Conservation (phyloP, 192 early-diverging fungal species). For the Jimgerdemannia flammicorona region DNA sequence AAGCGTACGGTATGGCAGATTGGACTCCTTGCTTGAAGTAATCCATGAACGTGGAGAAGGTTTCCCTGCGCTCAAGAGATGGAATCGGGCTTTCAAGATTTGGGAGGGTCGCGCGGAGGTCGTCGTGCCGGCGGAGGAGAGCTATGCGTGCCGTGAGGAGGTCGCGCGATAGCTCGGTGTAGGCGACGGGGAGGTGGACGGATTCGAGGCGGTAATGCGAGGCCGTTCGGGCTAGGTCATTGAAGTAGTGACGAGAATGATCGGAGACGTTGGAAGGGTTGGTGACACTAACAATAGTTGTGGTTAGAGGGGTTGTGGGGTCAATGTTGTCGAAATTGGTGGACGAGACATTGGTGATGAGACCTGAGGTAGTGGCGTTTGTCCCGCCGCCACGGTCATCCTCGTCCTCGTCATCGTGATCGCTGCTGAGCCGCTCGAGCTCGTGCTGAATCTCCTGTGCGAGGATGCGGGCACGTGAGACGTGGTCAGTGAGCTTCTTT, state of each 20-base stretch:
- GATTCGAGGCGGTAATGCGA: background rate
- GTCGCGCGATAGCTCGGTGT: background rate
- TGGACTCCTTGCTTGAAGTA: background rate
- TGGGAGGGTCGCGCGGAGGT: background rate
- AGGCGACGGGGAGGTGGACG: background rate
- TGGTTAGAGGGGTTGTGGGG: background rate
- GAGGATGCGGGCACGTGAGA: background rate
- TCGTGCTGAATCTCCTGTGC: background rate
- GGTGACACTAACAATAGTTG: background rate
- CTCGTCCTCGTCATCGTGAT: background rate
- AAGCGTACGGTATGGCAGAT: background rate
- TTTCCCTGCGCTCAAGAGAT: background rate
- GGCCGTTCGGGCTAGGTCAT: background rate
- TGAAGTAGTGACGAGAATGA: background rate
- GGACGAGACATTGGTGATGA: background rate
- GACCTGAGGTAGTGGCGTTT: background rate
- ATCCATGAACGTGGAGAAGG: background rate
- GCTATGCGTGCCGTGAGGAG: background rate
- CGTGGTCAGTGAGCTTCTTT: background rate
- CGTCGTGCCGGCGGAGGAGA: background rate
- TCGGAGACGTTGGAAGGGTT: background rate
- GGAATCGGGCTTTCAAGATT: background rate
- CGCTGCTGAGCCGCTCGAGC: background rate
- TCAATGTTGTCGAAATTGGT: background rate
- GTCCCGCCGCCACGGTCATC: background rate